Conservation (phyloP, 805 yeast genomes). For the Candida adriatica region DNA sequence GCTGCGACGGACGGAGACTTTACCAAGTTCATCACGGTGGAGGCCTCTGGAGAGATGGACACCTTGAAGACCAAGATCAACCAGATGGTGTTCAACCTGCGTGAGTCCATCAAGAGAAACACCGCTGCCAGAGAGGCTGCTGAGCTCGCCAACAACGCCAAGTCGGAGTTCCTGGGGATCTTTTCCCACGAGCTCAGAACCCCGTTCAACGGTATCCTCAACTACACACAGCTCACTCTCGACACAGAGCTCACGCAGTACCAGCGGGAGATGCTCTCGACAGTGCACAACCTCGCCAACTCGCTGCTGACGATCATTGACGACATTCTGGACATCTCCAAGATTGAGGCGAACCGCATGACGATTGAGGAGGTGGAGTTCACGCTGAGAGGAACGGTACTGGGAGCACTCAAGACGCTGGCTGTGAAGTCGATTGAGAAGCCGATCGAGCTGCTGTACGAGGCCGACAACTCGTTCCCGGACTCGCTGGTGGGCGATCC, state of each 20-base stretch:
- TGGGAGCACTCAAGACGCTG: conserved; percentile 82
- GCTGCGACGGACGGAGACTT: conserved; percentile 94
- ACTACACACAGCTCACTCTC: conserved; percentile 84
- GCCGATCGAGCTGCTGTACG: conserved; percentile 70
- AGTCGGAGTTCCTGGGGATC: conserved; percentile 85
- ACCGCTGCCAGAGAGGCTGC: conserved; percentile 95
- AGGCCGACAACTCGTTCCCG: conserved; percentile 82
- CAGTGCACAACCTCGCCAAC: conserved; percentile 83
- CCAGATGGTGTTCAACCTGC: conserved; percentile 79
- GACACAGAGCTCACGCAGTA: conserved; percentile 88
- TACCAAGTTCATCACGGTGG: conserved; percentile 84
- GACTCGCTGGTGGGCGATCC: conserved; percentile 86
- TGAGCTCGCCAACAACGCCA: conserved; percentile 81
- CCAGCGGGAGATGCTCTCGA: conserved; percentile 86
- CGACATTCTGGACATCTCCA: conserved; percentile 85
- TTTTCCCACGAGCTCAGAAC: conserved; percentile 87
- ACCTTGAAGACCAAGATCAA: conserved; percentile 45
- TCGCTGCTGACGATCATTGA: conserved; percentile 82
- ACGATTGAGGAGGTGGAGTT: conserved; percentile 87
- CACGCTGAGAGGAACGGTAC: conserved; percentile 78
- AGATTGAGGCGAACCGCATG: conserved; percentile 91
- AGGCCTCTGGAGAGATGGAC: conserved; percentile 87
- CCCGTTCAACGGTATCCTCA: conserved; percentile 89
- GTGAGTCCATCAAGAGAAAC: conserved; percentile 86
- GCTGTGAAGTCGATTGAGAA: conserved; percentile 89